phyloP scores from a whole-genome alignment of 2,329 filamentous ascomycete species.

The Epichloe hybrida region DNA sequence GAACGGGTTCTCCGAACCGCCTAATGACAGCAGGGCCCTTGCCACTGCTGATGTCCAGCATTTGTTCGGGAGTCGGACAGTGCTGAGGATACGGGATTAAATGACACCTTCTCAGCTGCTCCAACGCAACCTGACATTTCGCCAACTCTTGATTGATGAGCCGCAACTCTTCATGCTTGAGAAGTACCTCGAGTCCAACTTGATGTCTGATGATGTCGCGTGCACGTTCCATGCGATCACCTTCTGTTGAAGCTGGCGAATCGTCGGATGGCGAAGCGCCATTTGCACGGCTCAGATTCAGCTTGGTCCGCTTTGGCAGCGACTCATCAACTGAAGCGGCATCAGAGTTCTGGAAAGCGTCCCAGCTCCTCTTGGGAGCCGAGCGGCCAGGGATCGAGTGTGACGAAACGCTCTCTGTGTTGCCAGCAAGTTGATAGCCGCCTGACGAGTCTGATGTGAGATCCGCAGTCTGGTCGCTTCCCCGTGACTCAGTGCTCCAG shows the following conservation, averaged over 20 bases:
- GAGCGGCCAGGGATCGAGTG: neutral
- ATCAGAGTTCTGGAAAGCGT: constrained; percentile 14
- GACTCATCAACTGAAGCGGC: neutral
- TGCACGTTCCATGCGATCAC: constrained; percentile 32
- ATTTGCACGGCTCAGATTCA: constrained; percentile 12
- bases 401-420: neutral
- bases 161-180: constrained; percentile 89
- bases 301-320: constrained; percentile 30
- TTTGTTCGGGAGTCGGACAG: constrained; percentile 50
- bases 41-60: constrained; percentile 59
- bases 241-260: constrained; percentile 10
- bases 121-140: constrained; percentile 85
- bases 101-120: constrained; percentile 85
- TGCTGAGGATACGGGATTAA: constrained; percentile 78
- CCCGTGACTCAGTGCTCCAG: constrained; percentile 44
- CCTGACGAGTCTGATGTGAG: constrained; percentile 5
- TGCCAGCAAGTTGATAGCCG: constrained; percentile 17
- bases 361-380: constrained; percentile 28
- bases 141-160: constrained; percentile 92
- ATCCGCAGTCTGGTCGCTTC: constrained; percentile 37
- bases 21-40: constrained; percentile 56
- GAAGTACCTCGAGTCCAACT: constrained; percentile 78
- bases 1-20: constrained; percentile 48
- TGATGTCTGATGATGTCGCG: constrained; percentile 70
- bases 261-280: neutral